A percentile compares a stretch with the other conserved stretches of the same genome.
Conservation (phyloP, 305 asterid species). For the Plantago rigida region DNA sequence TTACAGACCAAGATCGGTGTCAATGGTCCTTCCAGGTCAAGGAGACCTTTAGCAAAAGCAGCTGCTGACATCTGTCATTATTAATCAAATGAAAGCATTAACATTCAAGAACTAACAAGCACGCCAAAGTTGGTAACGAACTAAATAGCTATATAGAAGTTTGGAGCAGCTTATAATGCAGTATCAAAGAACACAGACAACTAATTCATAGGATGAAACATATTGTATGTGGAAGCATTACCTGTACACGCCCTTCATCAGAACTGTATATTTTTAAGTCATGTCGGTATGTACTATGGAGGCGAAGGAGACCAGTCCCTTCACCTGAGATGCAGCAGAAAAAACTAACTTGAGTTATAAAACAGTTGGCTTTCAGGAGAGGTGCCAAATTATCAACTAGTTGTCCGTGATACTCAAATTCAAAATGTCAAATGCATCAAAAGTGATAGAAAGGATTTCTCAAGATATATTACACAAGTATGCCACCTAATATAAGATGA, state of each 20-base stretch:
- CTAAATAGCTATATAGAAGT: constrained; percentile 15
- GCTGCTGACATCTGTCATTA: no score
- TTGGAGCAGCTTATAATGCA: neutral
- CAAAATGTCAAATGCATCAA: neutral
- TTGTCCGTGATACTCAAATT: constrained; percentile 13
- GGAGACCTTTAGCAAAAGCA: no score
- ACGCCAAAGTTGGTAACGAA: constrained; percentile 7
- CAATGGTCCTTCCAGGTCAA: no score
- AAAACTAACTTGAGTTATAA: constrained; percentile 38
- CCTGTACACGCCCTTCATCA: constrained; percentile 77
- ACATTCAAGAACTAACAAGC: constrained; percentile 1
- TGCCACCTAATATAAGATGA: constrained; percentile 4
- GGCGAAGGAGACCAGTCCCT: constrained; percentile 96
- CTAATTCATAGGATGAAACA: constrained; percentile 6
- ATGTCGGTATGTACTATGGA: constrained; percentile 93
- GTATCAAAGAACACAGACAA: constrained; percentile 19
- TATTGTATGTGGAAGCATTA: constrained; percentile 18
- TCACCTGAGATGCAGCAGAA: constrained; percentile 41
- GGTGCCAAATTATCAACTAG: constrained; percentile 21
- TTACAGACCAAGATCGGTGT: no score
- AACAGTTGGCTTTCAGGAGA: neutral
- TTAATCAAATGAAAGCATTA: constrained; percentile 18
- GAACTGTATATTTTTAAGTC: constrained; percentile 90
- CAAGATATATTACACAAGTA: neutral
- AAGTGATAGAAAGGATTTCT: neutral